Base-by-base conservation (phyloP, 495 filamentous ascomycete species). In the Astrothelium subdiscretum region DNA sequence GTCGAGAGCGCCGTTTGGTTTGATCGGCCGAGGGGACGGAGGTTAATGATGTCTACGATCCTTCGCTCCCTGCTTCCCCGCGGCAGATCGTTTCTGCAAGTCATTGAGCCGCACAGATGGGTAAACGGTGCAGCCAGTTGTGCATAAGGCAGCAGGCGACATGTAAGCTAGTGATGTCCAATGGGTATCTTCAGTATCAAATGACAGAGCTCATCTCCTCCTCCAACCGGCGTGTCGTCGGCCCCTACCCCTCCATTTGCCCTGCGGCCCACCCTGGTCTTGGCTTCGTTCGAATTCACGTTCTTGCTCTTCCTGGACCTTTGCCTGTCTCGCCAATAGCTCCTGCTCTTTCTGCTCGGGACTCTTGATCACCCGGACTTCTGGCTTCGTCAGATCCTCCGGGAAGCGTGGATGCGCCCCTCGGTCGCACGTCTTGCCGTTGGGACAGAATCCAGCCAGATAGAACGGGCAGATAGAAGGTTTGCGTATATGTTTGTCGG, bases 361-460 rank as follows among this genome's bases (percentile, higher is more conserved):
- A 8, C 20, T 54, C 24, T 54, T 54, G 48, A 54, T 54, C 5
- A 54, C 24, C 58, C 77, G 83, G 15, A 88, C 81, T 31, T 84
- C 82, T 5, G 91, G 90, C 68, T 83, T 84, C 66, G 86, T 84
- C 32, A 65, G 67, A 69, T 97, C 79, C 32, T 86, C 81, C 62
- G 76, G 78, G 10, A 77, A 97, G 31, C 83, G 76, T 11, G 92
- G 83, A 75, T 98, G 94, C 2, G 89, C 88, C 31, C 91, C 85
- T 63, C 82, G 81, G 69, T 84, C 82, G 72, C 95, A 97, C n/a
- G 63, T 72, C 63, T 81, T 83, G 12, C 92, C 91, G 63, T 95
- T 86, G 0, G 94, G 94, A 71, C 94, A 98, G 75, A 98, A 98
- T 1, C 95, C 95, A 1, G 90, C 89, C 31, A 97, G 78, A 68